Percentiles rank a stretch among this genome's conserved stretches.
Conservation (phyloP, 164 flowering plant species). For the Brasenia schreberi region DNA sequence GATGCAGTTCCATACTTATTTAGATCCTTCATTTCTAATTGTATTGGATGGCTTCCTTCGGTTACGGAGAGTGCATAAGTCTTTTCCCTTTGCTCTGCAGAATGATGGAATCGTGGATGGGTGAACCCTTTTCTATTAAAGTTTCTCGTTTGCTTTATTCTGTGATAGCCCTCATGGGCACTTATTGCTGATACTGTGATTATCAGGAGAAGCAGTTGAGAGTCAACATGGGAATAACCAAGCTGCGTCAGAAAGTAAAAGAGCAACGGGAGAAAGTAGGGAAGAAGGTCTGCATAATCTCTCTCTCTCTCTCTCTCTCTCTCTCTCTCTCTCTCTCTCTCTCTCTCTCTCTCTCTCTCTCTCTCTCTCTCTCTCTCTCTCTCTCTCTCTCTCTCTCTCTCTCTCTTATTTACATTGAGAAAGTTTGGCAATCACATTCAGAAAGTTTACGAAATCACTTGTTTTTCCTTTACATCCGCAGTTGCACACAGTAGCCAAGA, state of each 20-base stretch:
- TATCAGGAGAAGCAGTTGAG: constrained; percentile 80
- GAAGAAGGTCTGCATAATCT: constrained; percentile 10
- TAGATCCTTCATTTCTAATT: background rate
- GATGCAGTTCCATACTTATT: background rate
- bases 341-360: no score
- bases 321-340: background rate
- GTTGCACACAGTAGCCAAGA: constrained; percentile 4
- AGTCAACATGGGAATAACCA: constrained; percentile 80
- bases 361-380: no score
- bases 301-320: background rate
- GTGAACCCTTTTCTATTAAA: background rate
- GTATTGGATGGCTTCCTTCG: background rate
- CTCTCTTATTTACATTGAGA: background rate
- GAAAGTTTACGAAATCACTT: background rate
- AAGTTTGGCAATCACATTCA: background rate
- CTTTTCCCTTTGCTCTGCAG: no score
- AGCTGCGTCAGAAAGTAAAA: constrained; percentile 83
- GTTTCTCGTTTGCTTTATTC: background rate
- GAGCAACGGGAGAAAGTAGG: constrained; percentile 86
- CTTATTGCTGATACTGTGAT: background rate
- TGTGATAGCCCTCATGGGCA: no score
- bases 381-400: no score
- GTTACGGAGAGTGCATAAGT: background rate
- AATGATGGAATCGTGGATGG: background rate
- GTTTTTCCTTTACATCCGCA: background rate